Conservation (phyloP, 202 grass and related monocot species). For the Saccharum hybrid region DNA sequence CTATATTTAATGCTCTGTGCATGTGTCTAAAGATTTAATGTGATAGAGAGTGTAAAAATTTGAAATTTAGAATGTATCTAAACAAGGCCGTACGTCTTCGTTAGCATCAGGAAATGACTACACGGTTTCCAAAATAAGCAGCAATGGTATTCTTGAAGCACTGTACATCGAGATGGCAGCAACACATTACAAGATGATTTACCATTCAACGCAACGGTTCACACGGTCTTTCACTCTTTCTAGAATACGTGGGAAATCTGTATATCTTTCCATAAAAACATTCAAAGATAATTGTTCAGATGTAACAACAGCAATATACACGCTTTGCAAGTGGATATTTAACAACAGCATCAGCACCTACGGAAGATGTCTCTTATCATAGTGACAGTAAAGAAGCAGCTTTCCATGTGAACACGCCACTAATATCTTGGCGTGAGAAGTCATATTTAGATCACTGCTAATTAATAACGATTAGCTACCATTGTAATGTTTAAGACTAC, state of each 20-base stretch:
- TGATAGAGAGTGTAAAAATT: no score
- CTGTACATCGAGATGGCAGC: background rate
- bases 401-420: background rate
- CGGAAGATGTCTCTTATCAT: background rate
- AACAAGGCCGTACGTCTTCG: no score
- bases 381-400: background rate
- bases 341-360: background rate
- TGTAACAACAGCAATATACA: background rate
- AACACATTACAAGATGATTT: background rate
- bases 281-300: background rate
- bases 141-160: background rate
- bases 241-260: background rate
- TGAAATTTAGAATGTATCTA: no score
- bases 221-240: no score
- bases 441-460: constrained; percentile 11
- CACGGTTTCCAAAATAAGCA: background rate
- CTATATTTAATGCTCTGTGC: no score
- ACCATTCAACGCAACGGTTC: background rate
- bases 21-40: no score
- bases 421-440: background rate
- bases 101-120: background rate
- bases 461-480: background rate
- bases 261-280: background rate
- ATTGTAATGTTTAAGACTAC: background rate
- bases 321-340: background rate